phyloP scores from a whole-genome alignment of 2,329 filamentous ascomycete species.

The Chaetomiaceae sp. region DNA sequence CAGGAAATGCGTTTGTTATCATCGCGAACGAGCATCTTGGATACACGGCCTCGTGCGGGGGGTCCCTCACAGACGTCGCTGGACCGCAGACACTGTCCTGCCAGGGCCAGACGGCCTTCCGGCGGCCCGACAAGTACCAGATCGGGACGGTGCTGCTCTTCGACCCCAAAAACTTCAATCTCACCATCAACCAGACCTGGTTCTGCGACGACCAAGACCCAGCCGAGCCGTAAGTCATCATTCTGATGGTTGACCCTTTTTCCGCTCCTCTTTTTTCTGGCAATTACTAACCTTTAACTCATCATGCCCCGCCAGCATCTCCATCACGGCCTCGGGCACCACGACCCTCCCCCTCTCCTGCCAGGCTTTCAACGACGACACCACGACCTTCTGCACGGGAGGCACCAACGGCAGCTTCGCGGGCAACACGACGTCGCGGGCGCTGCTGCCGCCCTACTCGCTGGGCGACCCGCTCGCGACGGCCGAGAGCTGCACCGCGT shows the following conservation, averaged over 20 bases:
- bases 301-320: slow-evolving; percentile 5
- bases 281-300: background rate
- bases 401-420: slow-evolving; percentile 11
- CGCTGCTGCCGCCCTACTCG: slow-evolving; percentile 21
- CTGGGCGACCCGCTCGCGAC: slow-evolving; percentile 23
- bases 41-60: slow-evolving; percentile 13
- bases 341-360: slow-evolving; percentile 19
- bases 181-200: slow-evolving; percentile 26
- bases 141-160: slow-evolving; percentile 18
- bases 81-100: slow-evolving; percentile 3
- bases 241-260: too few species aligned
- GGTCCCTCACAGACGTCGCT: background rate
- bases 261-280: background rate
- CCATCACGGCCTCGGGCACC: slow-evolving; percentile 18
- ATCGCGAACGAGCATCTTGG: slow-evolving; percentile 10
- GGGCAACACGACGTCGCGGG: slow-evolving; percentile 10
- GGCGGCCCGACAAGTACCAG: slow-evolving; percentile 13
- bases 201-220: slow-evolving; percentile 25
- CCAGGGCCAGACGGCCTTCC: background rate
- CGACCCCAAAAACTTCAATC: slow-evolving; percentile 13
- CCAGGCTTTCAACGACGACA: slow-evolving; percentile 1
- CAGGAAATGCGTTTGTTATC: slow-evolving; percentile 16
- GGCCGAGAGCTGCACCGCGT: slow-evolving; percentile 23
- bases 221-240: slow-evolving; percentile 19
- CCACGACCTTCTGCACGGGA: slow-evolving; percentile 21